phyloP scores from a whole-genome alignment of 202 grass and related monocot species.

The Panicum virgatum region DNA sequence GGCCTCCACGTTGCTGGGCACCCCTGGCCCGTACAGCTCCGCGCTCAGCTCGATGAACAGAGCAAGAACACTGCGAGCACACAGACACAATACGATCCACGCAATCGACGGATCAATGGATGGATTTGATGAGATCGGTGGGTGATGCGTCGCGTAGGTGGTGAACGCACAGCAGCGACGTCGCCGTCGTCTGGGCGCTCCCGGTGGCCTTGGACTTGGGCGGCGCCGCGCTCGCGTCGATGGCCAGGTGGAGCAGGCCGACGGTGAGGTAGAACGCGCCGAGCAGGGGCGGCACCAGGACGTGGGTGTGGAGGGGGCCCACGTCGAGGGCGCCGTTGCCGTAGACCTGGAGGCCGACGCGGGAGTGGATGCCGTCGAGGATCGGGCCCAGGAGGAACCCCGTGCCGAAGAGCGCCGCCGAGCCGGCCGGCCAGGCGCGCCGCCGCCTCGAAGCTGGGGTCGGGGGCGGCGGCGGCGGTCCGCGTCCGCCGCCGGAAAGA shows the following conservation, averaged over 20 bases:
- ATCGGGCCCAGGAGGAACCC: conserved; percentile 82
- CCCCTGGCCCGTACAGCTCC: conserved; percentile 78
- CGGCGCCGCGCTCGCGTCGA: conserved; percentile 54
- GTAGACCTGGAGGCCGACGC: conserved; percentile 75
- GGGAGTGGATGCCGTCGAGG: conserved; percentile 79
- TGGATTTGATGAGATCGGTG: background rate
- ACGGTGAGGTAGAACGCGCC: conserved; percentile 79
- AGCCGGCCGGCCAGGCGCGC: conserved; percentile 58
- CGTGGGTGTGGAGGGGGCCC: conserved; percentile 71
- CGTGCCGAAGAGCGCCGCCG: conserved; percentile 58
- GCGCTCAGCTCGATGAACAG: conserved; percentile 87
- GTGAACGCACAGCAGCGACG: conserved; percentile 64
- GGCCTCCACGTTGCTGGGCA: conserved; percentile 61
- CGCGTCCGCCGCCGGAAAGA: conserved; percentile 26
- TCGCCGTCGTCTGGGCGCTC: conserved; percentile 47
- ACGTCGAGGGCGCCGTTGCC: conserved; percentile 62
- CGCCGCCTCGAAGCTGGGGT: background rate
- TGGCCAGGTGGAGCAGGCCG: conserved; percentile 66
- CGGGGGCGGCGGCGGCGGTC: background rate
- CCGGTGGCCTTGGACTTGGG: conserved; percentile 53
- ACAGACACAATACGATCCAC: too few species aligned
- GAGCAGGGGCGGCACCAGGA: conserved; percentile 90
- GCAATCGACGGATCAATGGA: background rate
- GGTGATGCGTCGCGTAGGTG: background rate
- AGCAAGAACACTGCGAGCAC: conserved; percentile 58